Conservation (phyloP, 441 rosid species). For the Pelargonium myrrhifolium region DNA sequence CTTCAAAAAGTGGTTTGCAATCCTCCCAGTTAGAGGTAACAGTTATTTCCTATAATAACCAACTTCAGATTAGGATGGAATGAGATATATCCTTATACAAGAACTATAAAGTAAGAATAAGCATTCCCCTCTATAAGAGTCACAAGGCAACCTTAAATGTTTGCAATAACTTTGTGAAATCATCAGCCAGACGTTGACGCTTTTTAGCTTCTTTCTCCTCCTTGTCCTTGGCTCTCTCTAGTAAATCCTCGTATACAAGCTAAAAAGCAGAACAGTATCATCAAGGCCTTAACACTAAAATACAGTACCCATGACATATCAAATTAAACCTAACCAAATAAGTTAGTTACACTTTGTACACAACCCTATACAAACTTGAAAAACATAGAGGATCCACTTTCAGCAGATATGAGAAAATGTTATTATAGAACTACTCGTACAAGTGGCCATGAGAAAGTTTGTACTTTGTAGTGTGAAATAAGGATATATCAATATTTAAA, state of each 20-base stretch:
- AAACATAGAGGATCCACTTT: background rate
- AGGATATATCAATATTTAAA: background rate
- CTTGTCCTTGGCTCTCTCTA: conserved; percentile 86
- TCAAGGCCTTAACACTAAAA: background rate
- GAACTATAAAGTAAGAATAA: background rate
- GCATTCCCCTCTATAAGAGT: conserved; percentile 1
- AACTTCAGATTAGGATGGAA: conserved; percentile 7
- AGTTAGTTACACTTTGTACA: background rate
- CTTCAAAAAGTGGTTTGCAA: conserved; percentile 59
- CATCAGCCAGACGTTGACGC: conserved; percentile 83
- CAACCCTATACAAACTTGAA: background rate
- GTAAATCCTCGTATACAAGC: conserved; percentile 80
- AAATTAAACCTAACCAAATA: conserved; percentile 5
- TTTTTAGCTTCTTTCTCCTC: conserved; percentile 94
- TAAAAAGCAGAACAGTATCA: conserved; percentile 25
- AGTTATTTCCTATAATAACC: conserved; percentile 57
- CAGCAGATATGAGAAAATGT: background rate
- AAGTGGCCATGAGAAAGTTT: background rate
- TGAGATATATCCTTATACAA: conserved; percentile 8
- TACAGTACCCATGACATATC: background rate
- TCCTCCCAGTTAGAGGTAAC: conserved; percentile 82
- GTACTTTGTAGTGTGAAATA: background rate
- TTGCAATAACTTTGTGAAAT: conserved; percentile 54
- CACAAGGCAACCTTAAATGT: conserved; percentile 52
- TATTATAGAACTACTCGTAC: background rate